A percentile compares a stretch with the other conserved stretches of the same genome.
Evolutionary conservation across 1,139 yeast species (phyloP).

Genomic region (Keqinozyma sinolaborantium): DNA sequence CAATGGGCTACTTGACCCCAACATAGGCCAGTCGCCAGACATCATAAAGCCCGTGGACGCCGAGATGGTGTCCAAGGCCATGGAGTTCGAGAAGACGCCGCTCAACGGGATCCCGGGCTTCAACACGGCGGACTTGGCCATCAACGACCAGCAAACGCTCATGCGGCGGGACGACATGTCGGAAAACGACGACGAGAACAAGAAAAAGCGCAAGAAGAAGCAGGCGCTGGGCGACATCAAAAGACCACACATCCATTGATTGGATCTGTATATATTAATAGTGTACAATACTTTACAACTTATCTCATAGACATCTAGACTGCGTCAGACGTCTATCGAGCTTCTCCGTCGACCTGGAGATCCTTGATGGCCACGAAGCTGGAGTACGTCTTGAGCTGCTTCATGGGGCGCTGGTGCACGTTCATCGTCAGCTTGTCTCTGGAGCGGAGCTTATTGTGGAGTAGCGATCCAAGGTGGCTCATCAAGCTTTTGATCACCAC

Average conservation of each 20-base stretch:
- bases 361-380: constrained; percentile 20
- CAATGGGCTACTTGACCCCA: constrained; percentile 49
- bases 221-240: constrained; percentile 32
- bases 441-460: constrained; percentile 49
- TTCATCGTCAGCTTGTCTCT: constrained; percentile 11
- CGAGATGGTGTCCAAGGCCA: constrained; percentile 45
- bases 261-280: too few relatives aligned
- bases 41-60: constrained; percentile 49
- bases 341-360: too few relatives aligned
- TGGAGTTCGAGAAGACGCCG: constrained; percentile 66
- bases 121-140: constrained; percentile 65
- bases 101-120: constrained; percentile 78
- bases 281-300: too few relatives aligned
- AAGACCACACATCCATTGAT: constrained; percentile 30
- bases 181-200: constrained; percentile 34
- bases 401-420: constrained; percentile 13
- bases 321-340: too few relatives aligned
- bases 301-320: too few relatives aligned
- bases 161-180: constrained; percentile 43
- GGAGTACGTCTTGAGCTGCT: constrained; percentile 25
- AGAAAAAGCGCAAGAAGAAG: constrained; percentile 30
- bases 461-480: constrained; percentile 55
- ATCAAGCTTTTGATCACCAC: constrained; percentile 49
- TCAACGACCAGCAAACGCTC: constrained; percentile 47
- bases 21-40: constrained; percentile 34